Base-by-base conservation (phyloP, 371 early-diverging fungal genomes). In the Actinomortierella wolfii region DNA sequence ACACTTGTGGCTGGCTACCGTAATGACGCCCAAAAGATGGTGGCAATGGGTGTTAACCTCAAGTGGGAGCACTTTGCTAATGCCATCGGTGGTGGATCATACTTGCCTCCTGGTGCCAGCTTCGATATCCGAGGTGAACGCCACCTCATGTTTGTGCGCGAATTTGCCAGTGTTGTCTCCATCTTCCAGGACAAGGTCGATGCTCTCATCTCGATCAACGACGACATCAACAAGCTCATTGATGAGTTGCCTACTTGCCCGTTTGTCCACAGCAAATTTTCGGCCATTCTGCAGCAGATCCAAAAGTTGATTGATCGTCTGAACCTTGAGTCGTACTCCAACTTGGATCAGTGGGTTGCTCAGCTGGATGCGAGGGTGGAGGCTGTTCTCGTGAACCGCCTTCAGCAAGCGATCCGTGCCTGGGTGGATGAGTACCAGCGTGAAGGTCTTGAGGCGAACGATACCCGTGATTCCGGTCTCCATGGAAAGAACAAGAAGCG, bases 51-150 rank as follows among this genome's bases (percentile, higher is more conserved):
- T 26, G 88, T 92, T 67, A 87, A 86, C 24, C 82, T 95, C 44
- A 87, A 93, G 18, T 99, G 99, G 99, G 97, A 97, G 76, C 94
- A 93, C 59, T 97, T 99, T 79, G 93, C 94, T 47, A 92, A 92
- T 56, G 56, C 67, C n/a, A 67, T 62, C n/a, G 59, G 54, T n/a
- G 54, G 59, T 18, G 42, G 59, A 2, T 83, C 93, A 5, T 89
- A 86, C 52, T 91, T 89, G 48, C 77, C 84, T 8, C 77, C 83
- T 9, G 82, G 85, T 13, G 78, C 75, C 13, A 78, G 78, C 5
- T 61, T 85, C 43, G 90, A 87, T 59, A 80, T 82, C 39, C 81
- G 88, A 20, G 95, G 96, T 64, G 93, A 91, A 71, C 87, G 93
- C 39, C 95, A 97, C 61, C 90, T 95, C 9, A 85, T 85, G 64